Conservation (phyloP, 176 grass and related monocot species). For the Juncus inflexus region DNA sequence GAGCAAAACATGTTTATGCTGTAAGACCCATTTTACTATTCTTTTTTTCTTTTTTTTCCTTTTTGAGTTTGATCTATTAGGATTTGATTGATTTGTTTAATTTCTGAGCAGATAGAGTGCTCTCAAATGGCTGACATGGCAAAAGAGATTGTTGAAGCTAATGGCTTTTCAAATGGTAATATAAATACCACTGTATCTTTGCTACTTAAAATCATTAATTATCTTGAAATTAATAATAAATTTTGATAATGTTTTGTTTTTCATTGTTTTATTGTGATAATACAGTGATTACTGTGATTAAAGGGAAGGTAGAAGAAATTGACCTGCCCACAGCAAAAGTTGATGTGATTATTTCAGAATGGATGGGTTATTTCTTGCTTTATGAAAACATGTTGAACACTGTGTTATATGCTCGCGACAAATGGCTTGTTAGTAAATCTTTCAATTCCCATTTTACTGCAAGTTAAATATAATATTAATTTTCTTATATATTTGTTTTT, state of each 20-base stretch:
- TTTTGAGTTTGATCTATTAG: neutral
- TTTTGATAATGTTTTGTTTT: neutral
- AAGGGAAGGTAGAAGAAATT: constrained; percentile 97
- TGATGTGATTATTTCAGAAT: constrained; percentile 91
- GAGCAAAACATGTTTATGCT: constrained; percentile 98
- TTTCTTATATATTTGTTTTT: no score
- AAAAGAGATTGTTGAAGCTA: constrained; percentile 79
- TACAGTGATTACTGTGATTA: constrained; percentile 88
- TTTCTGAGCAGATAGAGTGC: constrained; percentile 73
- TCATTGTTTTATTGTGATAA: constrained; percentile 8
- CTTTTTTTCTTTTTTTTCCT: neutral
- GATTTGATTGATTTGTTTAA: neutral
- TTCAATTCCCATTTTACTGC: neutral
- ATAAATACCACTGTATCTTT: constrained; percentile 9
- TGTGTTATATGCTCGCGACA: constrained; percentile 94
- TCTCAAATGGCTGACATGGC: constrained; percentile 98
- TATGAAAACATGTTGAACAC: constrained; percentile 99
- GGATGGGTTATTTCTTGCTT: constrained; percentile 99
- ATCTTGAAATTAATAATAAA: neutral
- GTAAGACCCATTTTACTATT: constrained; percentile 29
- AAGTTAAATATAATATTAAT: neutral
- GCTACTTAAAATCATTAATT: neutral
- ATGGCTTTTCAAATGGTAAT: constrained; percentile 81
- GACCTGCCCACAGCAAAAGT: constrained; percentile 82
- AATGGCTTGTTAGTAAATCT: constrained; percentile 87